phyloP scores from a whole-genome alignment of 768 basidiomycete genomes.

The Trametes elegans region DNA sequence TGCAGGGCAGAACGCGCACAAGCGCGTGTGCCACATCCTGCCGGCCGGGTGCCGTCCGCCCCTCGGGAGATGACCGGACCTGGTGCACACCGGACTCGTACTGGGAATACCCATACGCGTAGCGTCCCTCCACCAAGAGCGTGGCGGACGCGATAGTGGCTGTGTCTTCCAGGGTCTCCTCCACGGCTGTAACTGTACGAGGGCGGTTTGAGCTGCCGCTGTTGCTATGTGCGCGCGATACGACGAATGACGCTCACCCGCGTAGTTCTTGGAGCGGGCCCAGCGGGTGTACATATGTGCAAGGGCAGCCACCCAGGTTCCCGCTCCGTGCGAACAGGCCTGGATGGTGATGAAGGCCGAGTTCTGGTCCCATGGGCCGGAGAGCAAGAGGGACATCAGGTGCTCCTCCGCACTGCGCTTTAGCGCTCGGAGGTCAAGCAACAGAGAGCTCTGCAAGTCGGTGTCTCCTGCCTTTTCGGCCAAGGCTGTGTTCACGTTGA shows the following conservation, averaged over 20 bases:
- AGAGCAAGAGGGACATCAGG: constrained; percentile 14
- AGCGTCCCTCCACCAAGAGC: constrained; percentile 15
- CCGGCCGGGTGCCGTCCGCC: constrained; percentile 2
- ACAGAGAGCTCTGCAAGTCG: constrained; percentile 11
- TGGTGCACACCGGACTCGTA: constrained; percentile 22
- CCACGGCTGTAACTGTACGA: constrained; percentile 14
- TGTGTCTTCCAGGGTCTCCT: constrained; percentile 11
- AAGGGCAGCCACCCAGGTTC: constrained; percentile 20
- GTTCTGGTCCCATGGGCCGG: constrained; percentile 15
- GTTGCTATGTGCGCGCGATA: background rate
- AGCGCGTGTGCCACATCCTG: constrained; percentile 15
- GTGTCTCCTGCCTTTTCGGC: constrained; percentile 1
- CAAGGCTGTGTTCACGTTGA: constrained; percentile 2
- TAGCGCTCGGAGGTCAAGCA: constrained; percentile 15
- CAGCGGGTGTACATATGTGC: constrained; percentile 22
- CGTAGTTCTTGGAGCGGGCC: constrained; percentile 18
- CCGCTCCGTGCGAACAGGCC: constrained; percentile 17
- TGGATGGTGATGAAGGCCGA: constrained; percentile 21
- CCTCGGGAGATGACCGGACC: constrained; percentile 7
- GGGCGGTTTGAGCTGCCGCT: background rate
- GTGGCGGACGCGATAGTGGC: constrained; percentile 13
- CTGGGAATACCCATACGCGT: constrained; percentile 21
- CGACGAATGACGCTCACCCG: background rate
- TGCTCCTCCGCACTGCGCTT: constrained; percentile 4
- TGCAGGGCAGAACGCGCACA: constrained; percentile 20